Evolutionary conservation across 192 early-diverging fungal genomes (phyloP).

Genomic region (Podochytrium sp.): DNA sequence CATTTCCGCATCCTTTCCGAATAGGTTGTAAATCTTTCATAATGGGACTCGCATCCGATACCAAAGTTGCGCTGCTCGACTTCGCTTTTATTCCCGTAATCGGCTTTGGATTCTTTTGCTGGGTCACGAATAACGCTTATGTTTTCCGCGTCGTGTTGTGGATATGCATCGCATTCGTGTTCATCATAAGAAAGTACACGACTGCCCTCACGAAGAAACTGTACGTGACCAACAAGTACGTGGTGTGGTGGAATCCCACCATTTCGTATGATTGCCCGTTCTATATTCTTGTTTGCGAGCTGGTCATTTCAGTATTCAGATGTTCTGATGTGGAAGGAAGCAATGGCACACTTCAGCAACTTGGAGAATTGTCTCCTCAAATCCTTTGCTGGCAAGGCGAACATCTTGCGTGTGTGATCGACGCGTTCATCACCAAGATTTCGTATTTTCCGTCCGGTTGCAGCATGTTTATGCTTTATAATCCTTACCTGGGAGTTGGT

Average conservation of each 20-base stretch:
- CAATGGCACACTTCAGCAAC: neutral
- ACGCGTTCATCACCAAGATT: neutral
- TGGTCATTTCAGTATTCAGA: neutral
- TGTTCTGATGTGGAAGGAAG: neutral
- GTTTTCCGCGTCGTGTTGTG: slow-evolving; percentile 1
- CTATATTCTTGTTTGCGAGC: neutral
- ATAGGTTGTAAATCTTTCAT: too few species aligned
- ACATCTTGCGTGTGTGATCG: neutral
- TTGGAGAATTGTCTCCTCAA: neutral
- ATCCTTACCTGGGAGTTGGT: neutral
- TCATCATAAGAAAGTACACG: neutral
- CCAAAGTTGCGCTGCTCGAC: too few species aligned
- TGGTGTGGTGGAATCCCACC: neutral
- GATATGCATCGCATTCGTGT: neutral
- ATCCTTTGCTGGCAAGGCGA: slow-evolving; percentile 9
- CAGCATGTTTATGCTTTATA: neutral
- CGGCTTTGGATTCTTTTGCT: neutral
- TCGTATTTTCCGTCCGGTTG: slow-evolving; percentile 3
- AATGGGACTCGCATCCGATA: too few species aligned
- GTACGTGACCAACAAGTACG: neutral
- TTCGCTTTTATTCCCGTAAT: too few species aligned
- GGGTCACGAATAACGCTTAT: neutral
- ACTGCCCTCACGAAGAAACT: neutral
- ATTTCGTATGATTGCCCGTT: neutral
- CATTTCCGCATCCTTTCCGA: too few species aligned